phyloP scores from a whole-genome alignment of 768 basidiomycete species.

The Trametes cubensis region DNA sequence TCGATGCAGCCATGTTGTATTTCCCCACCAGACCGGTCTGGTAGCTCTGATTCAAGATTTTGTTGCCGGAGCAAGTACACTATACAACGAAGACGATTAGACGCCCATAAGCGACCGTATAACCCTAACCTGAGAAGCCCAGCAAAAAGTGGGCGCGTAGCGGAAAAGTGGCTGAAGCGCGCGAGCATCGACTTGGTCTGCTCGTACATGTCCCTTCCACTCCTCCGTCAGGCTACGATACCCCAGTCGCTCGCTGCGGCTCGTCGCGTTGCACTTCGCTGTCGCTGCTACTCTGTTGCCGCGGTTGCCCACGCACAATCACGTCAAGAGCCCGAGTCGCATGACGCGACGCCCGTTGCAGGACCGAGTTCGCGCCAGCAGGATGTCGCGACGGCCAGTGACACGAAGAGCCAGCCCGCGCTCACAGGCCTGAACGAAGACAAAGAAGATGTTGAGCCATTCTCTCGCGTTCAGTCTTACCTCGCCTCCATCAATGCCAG shows the following conservation, averaged over 20 bases:
- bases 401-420: background rate
- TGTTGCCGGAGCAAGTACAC: too few relatives aligned
- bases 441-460: background rate
- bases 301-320: constrained; percentile 4
- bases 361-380: constrained; percentile 13
- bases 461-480: constrained; percentile 48
- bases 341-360: constrained; percentile 11
- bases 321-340: constrained; percentile 4
- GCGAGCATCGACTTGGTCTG: constrained; percentile 6
- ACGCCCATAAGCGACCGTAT: background rate
- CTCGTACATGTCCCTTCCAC: constrained; percentile 20
- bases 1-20: too few relatives aligned
- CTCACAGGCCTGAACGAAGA: background rate
- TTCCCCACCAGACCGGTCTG: too few relatives aligned
- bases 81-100: background rate
- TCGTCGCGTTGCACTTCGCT: constrained; percentile 4
- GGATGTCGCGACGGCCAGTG: background rate
- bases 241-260: constrained; percentile 15
- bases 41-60: too few relatives aligned
- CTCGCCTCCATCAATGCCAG: constrained; percentile 55
- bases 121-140: constrained; percentile 5
- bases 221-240: constrained; percentile 20
- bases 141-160: background rate
- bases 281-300: constrained; percentile 11
- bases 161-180: constrained; percentile 7